Conservation (phyloP, 257 asterid species). For the Fraxinus pennsylvanica region DNA sequence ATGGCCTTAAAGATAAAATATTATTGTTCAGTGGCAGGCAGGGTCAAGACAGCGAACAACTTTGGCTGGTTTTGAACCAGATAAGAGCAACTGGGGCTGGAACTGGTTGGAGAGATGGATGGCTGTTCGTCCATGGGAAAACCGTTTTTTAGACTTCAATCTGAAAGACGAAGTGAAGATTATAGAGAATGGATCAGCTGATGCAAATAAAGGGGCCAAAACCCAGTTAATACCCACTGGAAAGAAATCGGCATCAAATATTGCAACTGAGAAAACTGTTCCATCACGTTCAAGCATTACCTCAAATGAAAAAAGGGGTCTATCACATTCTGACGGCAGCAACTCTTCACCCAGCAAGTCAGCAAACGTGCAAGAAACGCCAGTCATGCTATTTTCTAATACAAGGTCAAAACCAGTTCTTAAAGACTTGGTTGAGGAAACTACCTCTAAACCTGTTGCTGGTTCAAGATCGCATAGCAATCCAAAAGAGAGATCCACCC, state of each 20-base stretch:
- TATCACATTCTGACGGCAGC: conserved; percentile 52
- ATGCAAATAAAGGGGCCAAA: conserved; percentile 34
- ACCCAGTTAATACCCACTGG: conserved; percentile 38
- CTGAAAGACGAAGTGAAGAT: conserved; percentile 57
- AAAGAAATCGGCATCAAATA: conserved; percentile 45
- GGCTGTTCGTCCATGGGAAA: conserved; percentile 99
- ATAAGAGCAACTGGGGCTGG: conserved; percentile 90
- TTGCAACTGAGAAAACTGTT: conserved; percentile 39
- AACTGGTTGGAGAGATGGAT: conserved; percentile 99
- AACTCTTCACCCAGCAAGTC: conserved; percentile 57
- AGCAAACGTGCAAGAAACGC: conserved; percentile 40
- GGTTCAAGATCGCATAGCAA: conserved; percentile 67
- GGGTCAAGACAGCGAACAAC: conserved; percentile 62
- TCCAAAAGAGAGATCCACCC: conserved; percentile 69
- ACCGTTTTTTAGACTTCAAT: conserved; percentile 56
- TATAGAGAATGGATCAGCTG: conserved; percentile 41
- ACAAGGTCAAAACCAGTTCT: conserved; percentile 39
- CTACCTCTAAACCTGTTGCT: conserved; percentile 43
- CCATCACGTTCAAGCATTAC: conserved; percentile 41
- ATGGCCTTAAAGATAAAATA: not conserved
- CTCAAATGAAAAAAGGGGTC: conserved; percentile 40
- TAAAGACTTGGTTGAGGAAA: conserved; percentile 43
- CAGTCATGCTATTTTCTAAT: conserved; percentile 28
- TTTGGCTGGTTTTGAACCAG: conserved; percentile 61
- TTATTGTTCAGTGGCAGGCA: conserved; percentile 86